These are phyloP conservation scores for Cercospora sp. DNA, from an alignment of 2,329 filamentous ascomycete species.

Conservation along the genomic window DNA sequence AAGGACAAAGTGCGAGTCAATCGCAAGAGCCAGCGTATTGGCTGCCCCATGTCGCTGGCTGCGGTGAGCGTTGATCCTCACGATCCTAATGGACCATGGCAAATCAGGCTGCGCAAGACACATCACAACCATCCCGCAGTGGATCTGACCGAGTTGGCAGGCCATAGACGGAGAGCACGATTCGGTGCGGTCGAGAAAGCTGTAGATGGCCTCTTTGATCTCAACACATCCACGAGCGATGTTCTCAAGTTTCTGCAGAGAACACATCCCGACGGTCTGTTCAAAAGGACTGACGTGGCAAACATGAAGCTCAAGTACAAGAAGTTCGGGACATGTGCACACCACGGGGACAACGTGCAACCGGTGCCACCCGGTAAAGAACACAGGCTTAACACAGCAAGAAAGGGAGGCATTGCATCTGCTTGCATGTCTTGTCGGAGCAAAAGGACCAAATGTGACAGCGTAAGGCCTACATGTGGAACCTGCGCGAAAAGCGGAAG, in stretches of 20 bases:
- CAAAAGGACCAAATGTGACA: conserved; percentile 36
- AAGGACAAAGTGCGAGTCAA: conserved; percentile 32
- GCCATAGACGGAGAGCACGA: conserved; percentile 36
- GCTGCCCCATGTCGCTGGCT: conserved; percentile 38
- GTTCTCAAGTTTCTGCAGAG: conserved; percentile 37
- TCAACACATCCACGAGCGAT: conserved; percentile 36
- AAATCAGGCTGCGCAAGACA: conserved; percentile 37
- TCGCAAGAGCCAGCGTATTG: conserved; percentile 35
- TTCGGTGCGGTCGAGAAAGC: conserved; percentile 36
- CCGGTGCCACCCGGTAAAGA: conserved; percentile 9
- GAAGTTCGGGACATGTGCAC: conserved; percentile 36
- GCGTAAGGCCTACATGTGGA: conserved; percentile 31
- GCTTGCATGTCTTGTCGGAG: conserved; percentile 34
- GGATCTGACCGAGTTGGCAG: conserved; percentile 33
- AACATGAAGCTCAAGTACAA: conserved; percentile 41
- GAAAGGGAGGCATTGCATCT: conserved; percentile 22
- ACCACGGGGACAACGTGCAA: conserved; percentile 11
- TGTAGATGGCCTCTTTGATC: conserved; percentile 37
- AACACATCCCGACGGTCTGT: conserved; percentile 38
- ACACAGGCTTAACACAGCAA: background rate
- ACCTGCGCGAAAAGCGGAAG: conserved; percentile 24
- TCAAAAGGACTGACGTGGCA: conserved; percentile 39
- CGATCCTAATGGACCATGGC: conserved; percentile 36
- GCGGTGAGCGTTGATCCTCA: conserved; percentile 35
- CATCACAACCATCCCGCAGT: conserved; percentile 39